Conservation (phyloP, 2,329 filamentous ascomycete species). For the Trichocomaceae sp. region DNA sequence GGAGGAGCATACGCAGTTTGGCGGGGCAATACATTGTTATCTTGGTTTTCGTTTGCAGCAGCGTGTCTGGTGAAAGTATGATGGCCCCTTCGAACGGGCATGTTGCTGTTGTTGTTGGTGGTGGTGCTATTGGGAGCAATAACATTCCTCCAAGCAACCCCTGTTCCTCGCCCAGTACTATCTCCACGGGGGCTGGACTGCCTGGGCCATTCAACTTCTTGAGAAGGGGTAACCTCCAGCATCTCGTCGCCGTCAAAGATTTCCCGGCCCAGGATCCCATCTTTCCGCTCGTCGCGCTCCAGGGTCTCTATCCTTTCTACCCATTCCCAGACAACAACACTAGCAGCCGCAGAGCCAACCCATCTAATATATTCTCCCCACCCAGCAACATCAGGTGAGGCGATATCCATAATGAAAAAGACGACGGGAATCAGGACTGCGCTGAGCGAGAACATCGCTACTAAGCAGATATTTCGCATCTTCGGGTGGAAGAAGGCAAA, state of each 20-base stretch:
- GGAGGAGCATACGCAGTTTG: constrained; percentile 22
- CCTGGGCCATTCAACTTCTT: constrained; percentile 48
- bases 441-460: constrained; percentile 69
- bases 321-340: constrained; percentile 98
- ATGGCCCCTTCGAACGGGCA: constrained; percentile 31
- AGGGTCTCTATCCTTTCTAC: constrained; percentile 89
- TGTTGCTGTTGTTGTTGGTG: constrained; percentile 18
- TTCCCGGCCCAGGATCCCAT: constrained; percentile 82
- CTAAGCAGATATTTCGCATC: constrained; percentile 81
- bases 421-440: constrained; percentile 84
- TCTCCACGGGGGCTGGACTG: constrained; percentile 28
- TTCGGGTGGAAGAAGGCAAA: constrained; percentile 86
- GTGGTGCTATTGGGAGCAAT: constrained; percentile 24
- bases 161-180: constrained; percentile 29
- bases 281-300: constrained; percentile 88
- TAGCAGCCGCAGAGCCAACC: constrained; percentile 91
- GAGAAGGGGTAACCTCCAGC: constrained; percentile 61
- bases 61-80: constrained; percentile 22
- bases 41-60: constrained; percentile 7
- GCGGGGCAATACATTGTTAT: constrained; percentile 14
- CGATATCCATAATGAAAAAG: constrained; percentile 88
- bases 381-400: constrained; percentile 73
- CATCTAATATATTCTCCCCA: constrained; percentile 95
- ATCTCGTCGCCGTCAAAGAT: constrained; percentile 93
- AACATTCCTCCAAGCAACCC: constrained; percentile 35